Percentiles rank a stretch among this genome's conserved stretches.
Evolutionary conservation across 495 filamentous ascomycete genomes (phyloP).

Genomic region (Xylaria telfairii): DNA sequence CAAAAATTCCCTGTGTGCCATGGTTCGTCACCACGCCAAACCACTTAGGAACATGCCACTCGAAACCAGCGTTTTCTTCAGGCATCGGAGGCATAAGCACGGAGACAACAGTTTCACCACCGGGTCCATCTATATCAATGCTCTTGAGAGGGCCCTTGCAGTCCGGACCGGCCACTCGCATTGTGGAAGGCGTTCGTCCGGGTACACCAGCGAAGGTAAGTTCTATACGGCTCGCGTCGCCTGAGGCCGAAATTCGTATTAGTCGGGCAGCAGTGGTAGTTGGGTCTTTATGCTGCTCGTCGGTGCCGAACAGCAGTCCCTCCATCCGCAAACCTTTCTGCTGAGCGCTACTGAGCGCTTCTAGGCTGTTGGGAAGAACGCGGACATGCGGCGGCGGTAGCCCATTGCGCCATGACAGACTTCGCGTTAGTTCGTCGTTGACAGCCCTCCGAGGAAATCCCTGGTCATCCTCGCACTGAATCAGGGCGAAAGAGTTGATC

Average conservation of each 20-base stretch:
- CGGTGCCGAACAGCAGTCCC: not conserved
- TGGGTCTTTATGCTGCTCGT: slow-evolving; percentile 1
- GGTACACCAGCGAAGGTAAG: not conserved
- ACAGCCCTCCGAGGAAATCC: not conserved
- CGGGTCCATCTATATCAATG: slow-evolving; percentile 13
- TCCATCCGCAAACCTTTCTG: slow-evolving; percentile 4
- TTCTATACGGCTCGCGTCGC: slow-evolving; percentile 7
- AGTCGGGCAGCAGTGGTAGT: not conserved
- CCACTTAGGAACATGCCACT: slow-evolving; percentile 12
- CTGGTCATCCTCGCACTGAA: not conserved
- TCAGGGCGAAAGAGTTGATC: slow-evolving; percentile 5
- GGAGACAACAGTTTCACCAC: not conserved
- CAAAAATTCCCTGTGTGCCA: slow-evolving; percentile 10
- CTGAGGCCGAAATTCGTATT: slow-evolving; percentile 3
- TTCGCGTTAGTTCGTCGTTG: slow-evolving; percentile 8
- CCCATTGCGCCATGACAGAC: not conserved
- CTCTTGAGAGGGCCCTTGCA: not conserved
- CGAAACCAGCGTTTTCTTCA: not conserved
- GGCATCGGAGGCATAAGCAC: slow-evolving; percentile 12
- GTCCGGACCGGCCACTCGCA: not conserved
- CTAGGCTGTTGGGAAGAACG: not conserved
- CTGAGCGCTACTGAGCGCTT: not conserved
- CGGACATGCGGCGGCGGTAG: slow-evolving; percentile 3
- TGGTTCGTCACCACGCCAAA: not conserved
- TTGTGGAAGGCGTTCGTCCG: not conserved